These are phyloP conservation scores for Metschnikowia anglica DNA, from an alignment of 805 yeast species.

Conservation along the genomic window DNA sequence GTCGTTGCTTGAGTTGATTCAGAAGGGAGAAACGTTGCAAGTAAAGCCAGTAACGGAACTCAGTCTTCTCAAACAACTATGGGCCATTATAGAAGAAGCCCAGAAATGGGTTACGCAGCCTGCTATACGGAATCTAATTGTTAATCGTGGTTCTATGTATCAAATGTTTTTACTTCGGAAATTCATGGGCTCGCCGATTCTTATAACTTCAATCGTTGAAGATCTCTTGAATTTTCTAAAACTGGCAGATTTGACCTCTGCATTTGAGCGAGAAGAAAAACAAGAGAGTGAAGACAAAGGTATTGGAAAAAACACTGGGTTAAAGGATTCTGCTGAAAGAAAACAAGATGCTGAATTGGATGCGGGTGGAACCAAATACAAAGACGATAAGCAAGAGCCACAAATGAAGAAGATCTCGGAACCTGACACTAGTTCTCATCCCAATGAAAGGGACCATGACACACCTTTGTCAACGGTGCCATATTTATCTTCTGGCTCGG, in stretches of 20 bases:
- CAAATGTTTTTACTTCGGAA: slow-evolving; percentile 18
- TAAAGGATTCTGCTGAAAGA: too few relatives aligned
- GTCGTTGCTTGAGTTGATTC: slow-evolving; percentile 4
- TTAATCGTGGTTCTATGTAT: slow-evolving; percentile 6
- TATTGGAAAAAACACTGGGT: not conserved
- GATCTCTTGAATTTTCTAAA: slow-evolving; percentile 6
- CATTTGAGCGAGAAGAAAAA: slow-evolving; percentile 2
- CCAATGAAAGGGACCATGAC: too few relatives aligned
- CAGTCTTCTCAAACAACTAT: slow-evolving; percentile 5
- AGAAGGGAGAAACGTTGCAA: slow-evolving; percentile 7
- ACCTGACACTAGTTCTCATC: too few relatives aligned
- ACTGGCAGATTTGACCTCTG: slow-evolving; percentile 2
- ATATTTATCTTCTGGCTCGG: too few relatives aligned
- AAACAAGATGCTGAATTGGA: too few relatives aligned
- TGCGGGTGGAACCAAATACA: too few relatives aligned
- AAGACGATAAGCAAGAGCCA: too few relatives aligned
- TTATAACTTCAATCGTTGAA: slow-evolving; percentile 1
- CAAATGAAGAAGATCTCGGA: too few relatives aligned
- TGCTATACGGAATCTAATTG: slow-evolving; percentile 1
- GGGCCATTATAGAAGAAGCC: slow-evolving; percentile 3
- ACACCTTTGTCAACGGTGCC: too few relatives aligned
- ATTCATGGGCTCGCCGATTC: slow-evolving; percentile 18
- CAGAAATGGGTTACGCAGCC: slow-evolving; percentile 5
- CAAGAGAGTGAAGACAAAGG: not conserved
- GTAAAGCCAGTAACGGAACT: slow-evolving; percentile 13